Percentiles rank a stretch among this genome's conserved stretches.
phyloP scores from a whole-genome alignment of 2,329 filamentous ascomycete genomes.

The Polytolypa hystricis region DNA sequence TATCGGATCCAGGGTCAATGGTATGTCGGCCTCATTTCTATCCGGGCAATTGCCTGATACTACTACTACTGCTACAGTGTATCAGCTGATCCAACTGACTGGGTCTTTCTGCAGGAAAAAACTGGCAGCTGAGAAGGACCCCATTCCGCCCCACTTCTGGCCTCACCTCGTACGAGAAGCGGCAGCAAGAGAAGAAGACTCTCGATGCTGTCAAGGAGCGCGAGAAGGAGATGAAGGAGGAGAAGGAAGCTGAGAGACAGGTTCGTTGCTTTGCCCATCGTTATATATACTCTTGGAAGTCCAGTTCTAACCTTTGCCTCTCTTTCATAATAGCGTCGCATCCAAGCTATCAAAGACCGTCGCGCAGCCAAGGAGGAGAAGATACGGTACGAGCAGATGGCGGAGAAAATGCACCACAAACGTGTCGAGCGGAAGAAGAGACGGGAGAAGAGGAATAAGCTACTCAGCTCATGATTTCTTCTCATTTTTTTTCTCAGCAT shows the following conservation, averaged over 20 bases:
- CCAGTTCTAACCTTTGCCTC: slow-evolving; percentile 2
- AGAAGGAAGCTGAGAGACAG: slow-evolving; percentile 82
- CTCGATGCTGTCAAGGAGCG: slow-evolving; percentile 74
- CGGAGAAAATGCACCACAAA: slow-evolving; percentile 96
- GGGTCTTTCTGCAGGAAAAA: slow-evolving; percentile 59
- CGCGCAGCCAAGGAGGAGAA: slow-evolving; percentile 84
- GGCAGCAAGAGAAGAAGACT: slow-evolving; percentile 57
- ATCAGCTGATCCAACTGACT: neutral
- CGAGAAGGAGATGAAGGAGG: slow-evolving; percentile 90
- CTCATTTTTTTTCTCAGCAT: neutral
- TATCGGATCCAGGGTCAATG: no score
- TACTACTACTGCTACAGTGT: neutral
- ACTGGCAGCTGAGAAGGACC: slow-evolving; percentile 77
- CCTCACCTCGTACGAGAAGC: slow-evolving; percentile 66
- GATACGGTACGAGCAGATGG: slow-evolving; percentile 85
- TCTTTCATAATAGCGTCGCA: slow-evolving; percentile 48
- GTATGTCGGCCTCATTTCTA: no score
- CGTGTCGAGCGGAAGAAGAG: slow-evolving; percentile 85
- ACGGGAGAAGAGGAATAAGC: slow-evolving; percentile 77
- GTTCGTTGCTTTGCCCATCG: slow-evolving; percentile 36
- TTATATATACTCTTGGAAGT: no score
- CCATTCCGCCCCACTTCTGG: slow-evolving; percentile 76
- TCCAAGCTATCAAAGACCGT: slow-evolving; percentile 73
- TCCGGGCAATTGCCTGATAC: no score
- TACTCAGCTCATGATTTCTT: slow-evolving; percentile 32